Conservation (phyloP, 495 filamentous ascomycete genomes). For the Lindgomyces ingoldianus region DNA sequence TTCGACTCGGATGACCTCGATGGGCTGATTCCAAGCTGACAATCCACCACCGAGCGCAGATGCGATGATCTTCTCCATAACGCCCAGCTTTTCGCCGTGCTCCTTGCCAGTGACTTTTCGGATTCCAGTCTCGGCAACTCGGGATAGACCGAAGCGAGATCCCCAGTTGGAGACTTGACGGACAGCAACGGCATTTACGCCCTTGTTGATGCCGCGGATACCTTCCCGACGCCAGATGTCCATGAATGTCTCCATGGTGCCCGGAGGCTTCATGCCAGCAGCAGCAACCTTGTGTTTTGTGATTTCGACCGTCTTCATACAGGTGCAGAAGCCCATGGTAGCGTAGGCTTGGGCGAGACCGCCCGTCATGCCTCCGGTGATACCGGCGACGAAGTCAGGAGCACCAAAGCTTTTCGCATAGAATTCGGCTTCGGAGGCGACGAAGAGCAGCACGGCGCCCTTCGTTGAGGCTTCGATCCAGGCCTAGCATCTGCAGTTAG, state of each 20-base stretch:
- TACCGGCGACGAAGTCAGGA: conserved; percentile 81
- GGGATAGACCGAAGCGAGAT: conserved; percentile 87
- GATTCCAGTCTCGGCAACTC: conserved; percentile 87
- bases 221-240: conserved; percentile 94
- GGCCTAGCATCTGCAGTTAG: conserved; percentile 48
- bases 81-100: conserved; percentile 70
- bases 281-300: conserved; percentile 95
- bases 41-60: conserved; percentile 88
- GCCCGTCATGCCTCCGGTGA: conserved; percentile 87
- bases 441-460: conserved; percentile 97
- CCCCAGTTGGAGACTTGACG: conserved; percentile 99
- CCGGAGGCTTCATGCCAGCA: conserved; percentile 74
- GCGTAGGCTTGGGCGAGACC: conserved; percentile 98
- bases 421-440: conserved; percentile 97
- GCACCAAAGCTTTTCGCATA: conserved; percentile 80
- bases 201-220: conserved; percentile 93
- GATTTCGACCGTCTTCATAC: conserved; percentile 99
- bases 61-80: conserved; percentile 85
- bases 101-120: conserved; percentile 78
- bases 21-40: conserved; percentile 98
- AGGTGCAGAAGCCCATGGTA: conserved; percentile 99
- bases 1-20: conserved; percentile 99
- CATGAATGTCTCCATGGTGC: conserved; percentile 93
- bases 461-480: conserved; percentile 99
- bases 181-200: conserved; percentile 97